Evolutionary conservation across 2,329 filamentous ascomycete species (phyloP).

Genomic region (Sphaerulina populicola): DNA sequence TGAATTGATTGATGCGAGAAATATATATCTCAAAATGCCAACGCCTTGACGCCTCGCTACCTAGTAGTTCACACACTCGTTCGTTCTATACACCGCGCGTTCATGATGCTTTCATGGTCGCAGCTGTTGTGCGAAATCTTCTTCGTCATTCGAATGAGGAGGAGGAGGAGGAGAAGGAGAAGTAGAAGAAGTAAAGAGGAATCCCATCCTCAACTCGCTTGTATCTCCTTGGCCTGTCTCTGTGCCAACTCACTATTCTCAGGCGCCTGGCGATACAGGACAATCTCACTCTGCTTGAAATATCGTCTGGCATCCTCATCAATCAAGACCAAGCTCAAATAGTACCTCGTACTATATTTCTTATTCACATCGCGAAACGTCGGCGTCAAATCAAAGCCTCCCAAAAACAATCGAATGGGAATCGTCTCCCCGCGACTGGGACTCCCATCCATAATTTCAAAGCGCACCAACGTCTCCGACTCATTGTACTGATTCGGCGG

Average conservation of each 20-base stretch:
- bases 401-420: constrained; percentile 90
- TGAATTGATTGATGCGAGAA: too few relatives aligned
- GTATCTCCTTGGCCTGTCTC: constrained; percentile 41
- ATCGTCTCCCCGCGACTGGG: constrained; percentile 91
- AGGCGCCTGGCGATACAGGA: constrained; percentile 73
- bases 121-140: too few relatives aligned
- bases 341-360: constrained; percentile 98
- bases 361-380: constrained; percentile 99
- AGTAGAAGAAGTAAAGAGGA: too few relatives aligned
- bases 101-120: too few relatives aligned
- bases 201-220: constrained; percentile 29
- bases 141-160: too few relatives aligned
- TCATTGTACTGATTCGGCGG: constrained; percentile 99
- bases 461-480: constrained; percentile 93
- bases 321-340: constrained; percentile 71
- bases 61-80: too few relatives aligned
- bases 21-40: too few relatives aligned
- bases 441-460: constrained; percentile 99
- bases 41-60: too few relatives aligned
- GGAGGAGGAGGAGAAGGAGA: too few relatives aligned
- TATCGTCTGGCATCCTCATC: constrained; percentile 80
- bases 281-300: constrained; percentile 99
- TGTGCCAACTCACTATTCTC: constrained; percentile 43
- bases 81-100: too few relatives aligned
- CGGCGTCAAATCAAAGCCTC: constrained; percentile 92